phyloP scores from a whole-genome alignment of 306 rosid species.

The Gastrolobium villosum region DNA sequence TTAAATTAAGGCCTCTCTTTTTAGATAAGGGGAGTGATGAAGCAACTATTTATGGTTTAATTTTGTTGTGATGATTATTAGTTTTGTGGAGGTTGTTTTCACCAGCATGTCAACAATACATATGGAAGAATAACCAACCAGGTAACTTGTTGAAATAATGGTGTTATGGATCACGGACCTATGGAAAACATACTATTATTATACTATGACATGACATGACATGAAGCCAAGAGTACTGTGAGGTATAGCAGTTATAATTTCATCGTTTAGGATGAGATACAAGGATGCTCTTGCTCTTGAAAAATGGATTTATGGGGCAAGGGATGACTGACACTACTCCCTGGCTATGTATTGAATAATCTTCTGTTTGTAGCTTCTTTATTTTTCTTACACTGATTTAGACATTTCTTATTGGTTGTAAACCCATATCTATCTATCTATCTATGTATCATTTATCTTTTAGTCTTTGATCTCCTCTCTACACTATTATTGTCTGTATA shows the following conservation, averaged over 20 bases:
- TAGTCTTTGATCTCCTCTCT: background rate
- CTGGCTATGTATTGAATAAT: background rate
- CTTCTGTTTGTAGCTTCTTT: conserved; percentile 2
- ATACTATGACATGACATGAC: background rate
- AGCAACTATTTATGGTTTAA: background rate
- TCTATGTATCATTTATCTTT: background rate
- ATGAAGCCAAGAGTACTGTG: background rate
- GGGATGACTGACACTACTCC: background rate
- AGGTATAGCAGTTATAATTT: background rate
- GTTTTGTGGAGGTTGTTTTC: background rate
- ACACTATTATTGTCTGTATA: background rate
- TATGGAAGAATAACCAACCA: background rate
- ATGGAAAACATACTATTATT: background rate
- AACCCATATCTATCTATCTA: background rate
- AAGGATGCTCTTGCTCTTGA: conserved; percentile 2
- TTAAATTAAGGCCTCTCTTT: background rate
- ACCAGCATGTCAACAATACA: no score
- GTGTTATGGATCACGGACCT: background rate
- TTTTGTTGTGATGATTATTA: background rate
- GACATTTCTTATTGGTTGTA: background rate
- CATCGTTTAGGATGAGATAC: background rate
- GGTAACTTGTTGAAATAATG: background rate
- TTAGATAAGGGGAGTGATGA: background rate
- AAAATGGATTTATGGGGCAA: conserved; percentile 17
- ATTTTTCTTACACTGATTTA: background rate